phyloP scores from a whole-genome alignment of 1,284 basidiomycete genomes.

The Microbotryum lychnidis-dioicae region DNA sequence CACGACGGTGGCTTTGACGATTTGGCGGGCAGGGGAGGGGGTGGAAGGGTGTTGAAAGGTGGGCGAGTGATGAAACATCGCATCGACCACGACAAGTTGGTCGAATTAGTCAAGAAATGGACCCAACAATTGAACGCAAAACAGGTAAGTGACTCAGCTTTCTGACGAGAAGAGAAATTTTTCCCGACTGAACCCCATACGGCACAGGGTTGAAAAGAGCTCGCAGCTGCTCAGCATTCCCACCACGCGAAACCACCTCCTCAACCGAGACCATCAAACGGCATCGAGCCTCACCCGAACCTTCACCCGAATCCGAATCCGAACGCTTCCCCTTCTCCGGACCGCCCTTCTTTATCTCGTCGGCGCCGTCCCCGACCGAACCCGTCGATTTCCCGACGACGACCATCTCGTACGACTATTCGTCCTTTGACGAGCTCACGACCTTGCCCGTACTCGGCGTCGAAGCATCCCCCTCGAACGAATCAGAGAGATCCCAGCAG shows the following conservation, averaged over 20 bases:
- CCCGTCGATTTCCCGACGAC: slow-evolving; percentile 1
- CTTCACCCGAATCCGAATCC: too few relatives aligned
- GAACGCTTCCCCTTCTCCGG: too few relatives aligned
- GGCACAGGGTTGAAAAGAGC: not conserved
- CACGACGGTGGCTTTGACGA: slow-evolving; percentile 9
- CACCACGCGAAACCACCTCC: not conserved
- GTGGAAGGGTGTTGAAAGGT: slow-evolving; percentile 1
- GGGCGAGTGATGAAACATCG: slow-evolving; percentile 33
- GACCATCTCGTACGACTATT: not conserved
- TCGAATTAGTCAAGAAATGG: slow-evolving; percentile 22
- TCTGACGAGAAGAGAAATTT: not conserved
- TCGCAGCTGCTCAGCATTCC: not conserved
- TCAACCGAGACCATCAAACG: not conserved
- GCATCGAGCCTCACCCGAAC: not conserved
- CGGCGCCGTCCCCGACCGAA: slow-evolving; percentile 12
- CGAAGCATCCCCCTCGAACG: not conserved
- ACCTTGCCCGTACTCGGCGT: not conserved
- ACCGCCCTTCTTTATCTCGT: not conserved
- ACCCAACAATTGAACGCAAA: slow-evolving; percentile 15
- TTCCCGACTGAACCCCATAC: not conserved
- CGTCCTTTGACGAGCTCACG: slow-evolving; percentile 13
- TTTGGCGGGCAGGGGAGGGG: slow-evolving; percentile 10
- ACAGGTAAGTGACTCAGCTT: not conserved
- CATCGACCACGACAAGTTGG: slow-evolving; percentile 30
- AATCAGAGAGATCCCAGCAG: not conserved